A percentile compares a stretch with the other conserved stretches of the same genome.
Conservation (phyloP, 2,329 filamentous ascomycete species). For the Exophiala mesophila region DNA sequence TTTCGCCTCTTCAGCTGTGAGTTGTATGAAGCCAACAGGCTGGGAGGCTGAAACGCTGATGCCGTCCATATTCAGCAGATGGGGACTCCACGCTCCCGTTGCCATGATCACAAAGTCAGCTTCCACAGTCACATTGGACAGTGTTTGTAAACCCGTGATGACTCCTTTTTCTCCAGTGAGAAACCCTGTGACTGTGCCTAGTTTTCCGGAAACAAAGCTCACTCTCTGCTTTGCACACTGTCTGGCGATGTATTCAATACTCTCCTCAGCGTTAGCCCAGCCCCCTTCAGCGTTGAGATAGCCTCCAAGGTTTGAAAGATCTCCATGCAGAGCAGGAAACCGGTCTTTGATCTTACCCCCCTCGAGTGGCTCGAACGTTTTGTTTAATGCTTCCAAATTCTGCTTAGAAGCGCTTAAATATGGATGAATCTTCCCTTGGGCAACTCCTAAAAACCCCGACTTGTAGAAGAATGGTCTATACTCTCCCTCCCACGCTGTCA, state of each 20-base stretch:
- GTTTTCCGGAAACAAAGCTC: slow-evolving; percentile 11
- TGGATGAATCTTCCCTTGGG: slow-evolving; percentile 26
- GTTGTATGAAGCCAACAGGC: slow-evolving; percentile 68
- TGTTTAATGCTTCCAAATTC: too few species aligned
- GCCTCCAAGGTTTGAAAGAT: slow-evolving; percentile 36
- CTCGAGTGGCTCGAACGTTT: too few species aligned
- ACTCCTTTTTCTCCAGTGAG: too few species aligned
- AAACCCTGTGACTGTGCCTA: slow-evolving; percentile 18
- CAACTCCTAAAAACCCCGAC: slow-evolving; percentile 29
- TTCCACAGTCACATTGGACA: too few species aligned
- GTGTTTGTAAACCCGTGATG: slow-evolving; percentile 47
- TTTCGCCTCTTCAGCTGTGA: slow-evolving; percentile 67
- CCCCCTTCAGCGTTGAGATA: slow-evolving; percentile 43
- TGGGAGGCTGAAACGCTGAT: slow-evolving; percentile 77
- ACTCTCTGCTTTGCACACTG: slow-evolving; percentile 11
- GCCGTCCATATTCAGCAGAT: slow-evolving; percentile 69
- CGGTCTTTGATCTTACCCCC: too few species aligned
- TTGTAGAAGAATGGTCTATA: slow-evolving; percentile 26
- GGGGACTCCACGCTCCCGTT: slow-evolving; percentile 81
- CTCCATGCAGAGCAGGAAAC: slow-evolving; percentile 35
- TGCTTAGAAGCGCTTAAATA: too few species aligned
- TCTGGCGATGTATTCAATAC: slow-evolving; percentile 7
- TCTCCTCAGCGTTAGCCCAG: slow-evolving; percentile 40
- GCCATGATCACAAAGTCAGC: slow-evolving; percentile 75
- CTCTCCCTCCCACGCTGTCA: slow-evolving; percentile 56